Base-by-base conservation (phyloP, 768 basidiomycete genomes). In the Hypsizygus marmoreus region DNA sequence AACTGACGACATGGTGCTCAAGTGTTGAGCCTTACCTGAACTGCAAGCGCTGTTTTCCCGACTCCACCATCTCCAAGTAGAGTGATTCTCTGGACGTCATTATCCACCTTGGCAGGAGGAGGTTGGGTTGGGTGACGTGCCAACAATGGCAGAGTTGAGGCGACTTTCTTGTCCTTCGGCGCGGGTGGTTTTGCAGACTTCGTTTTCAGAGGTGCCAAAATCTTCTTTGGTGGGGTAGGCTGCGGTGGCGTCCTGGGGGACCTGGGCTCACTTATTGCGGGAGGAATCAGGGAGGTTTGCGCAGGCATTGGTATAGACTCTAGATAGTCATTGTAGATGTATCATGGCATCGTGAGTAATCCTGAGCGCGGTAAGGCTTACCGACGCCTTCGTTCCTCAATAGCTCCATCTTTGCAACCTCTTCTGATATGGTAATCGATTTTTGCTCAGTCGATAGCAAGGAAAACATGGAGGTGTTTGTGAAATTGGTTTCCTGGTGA, bases 1-100 rank as follows among this genome's bases (percentile, higher is more conserved):
- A n/a, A n/a, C n/a, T n/a, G n/a, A n/a, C n/a, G n/a, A n/a, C n/a
- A n/a, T n/a, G n/a, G n/a, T n/a, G n/a, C n/a, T 10, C 28, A 24
- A 8, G 2, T 11, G 19, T 19, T 10, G 23, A 20, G 8, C 12
- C 37, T 24, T 46, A 46, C 45, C 30, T 32, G 25, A 10, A 31
- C 9, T n/a, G 37, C 45, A 14, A 46, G 57, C 12, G 53, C 55
- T 0, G 50, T 56, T 25, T 60, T 60, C 4, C 59, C 57, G 4
- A 60, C 49, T 5, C 59, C 57, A 2, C 54, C 54, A 10, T 51
- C 57, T n/a, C 45, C 45, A 4, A 46, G 25, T 14, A 46, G 35
- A 4, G 45, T 30, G 24, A 46, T 46, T 31, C 7, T 23, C 45
- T 37, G 39, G 16, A 13, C 9, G 16, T 46, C 37, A 9, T 34